Evolutionary conservation across 768 basidiomycete species (phyloP).

Genomic region (Termitomyces heimii): DNA sequence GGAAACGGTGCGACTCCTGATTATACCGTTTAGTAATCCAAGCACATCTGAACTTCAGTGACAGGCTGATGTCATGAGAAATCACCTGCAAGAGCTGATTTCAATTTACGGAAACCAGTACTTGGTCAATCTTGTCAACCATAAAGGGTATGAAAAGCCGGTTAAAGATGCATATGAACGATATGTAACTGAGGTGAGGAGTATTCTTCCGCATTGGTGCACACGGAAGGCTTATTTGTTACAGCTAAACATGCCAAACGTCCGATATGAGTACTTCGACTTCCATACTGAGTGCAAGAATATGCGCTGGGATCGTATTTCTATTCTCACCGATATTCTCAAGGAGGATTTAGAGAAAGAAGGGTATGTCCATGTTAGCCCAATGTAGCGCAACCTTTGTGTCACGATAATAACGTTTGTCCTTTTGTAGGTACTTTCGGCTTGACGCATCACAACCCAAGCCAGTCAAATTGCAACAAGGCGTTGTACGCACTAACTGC

Average conservation of each 20-base stretch:
- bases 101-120: constrained; percentile 70
- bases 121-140: constrained; percentile 90
- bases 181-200: constrained; percentile 53
- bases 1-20: constrained; percentile 57
- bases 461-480: constrained; percentile 59
- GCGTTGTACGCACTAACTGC: constrained; percentile 89
- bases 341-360: constrained; percentile 62
- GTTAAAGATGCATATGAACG: constrained; percentile 95
- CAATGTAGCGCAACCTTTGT: not conserved
- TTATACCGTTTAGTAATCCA: not conserved
- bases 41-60: constrained; percentile 1
- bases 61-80: constrained; percentile 64
- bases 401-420: not conserved
- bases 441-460: constrained; percentile 41
- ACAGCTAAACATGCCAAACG: constrained; percentile 58
- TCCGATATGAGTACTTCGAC: constrained; percentile 93
- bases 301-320: constrained; percentile 94
- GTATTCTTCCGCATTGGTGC: not conserved
- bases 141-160: constrained; percentile 87
- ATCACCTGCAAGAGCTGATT: constrained; percentile 71
- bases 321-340: constrained; percentile 70
- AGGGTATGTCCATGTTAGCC: constrained; percentile 42
- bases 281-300: constrained; percentile 94
- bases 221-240: constrained; percentile 5
- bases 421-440: constrained; percentile 67